A percentile compares a stretch with the other conserved stretches of the same genome.
Evolutionary conservation across 805 yeast genomes (phyloP).

Genomic region (Hanseniaspora thailandica): DNA sequence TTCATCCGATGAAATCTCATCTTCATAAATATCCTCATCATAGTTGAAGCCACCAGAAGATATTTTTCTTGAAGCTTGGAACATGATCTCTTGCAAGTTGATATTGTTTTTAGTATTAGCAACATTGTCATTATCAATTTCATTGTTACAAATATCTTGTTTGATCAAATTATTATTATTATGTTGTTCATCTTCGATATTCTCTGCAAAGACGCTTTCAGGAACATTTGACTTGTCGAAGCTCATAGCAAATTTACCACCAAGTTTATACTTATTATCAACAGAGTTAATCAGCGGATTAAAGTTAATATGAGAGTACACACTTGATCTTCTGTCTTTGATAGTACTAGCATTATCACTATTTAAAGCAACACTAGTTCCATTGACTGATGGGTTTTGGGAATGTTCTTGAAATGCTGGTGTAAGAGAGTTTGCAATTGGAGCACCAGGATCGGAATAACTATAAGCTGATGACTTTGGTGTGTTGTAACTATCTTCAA

Average conservation of each 20-base stretch:
- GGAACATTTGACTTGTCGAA: conserved; percentile 1
- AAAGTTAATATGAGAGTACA: conserved; percentile 72
- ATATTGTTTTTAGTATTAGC: conserved; percentile 16
- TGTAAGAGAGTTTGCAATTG: conserved; percentile 38
- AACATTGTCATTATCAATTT: not conserved
- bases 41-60: not conserved
- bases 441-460: conserved; percentile 77
- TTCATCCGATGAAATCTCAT: conserved; percentile 20
- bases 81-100: conserved; percentile 7
- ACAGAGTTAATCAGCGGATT: conserved; percentile 69
- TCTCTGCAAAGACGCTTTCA: conserved; percentile 18
- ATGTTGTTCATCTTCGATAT: conserved; percentile 14
- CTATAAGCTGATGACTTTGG: conserved; percentile 20
- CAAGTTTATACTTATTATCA: conserved; percentile 76
- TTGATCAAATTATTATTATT: conserved; percentile 10
- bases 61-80: conserved; percentile 5
- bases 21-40: conserved; percentile 10
- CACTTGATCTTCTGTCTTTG: conserved; percentile 41
- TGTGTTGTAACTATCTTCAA: not conserved
- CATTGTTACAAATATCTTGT: not conserved
- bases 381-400: not conserved
- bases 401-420: not conserved
- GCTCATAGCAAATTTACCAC: conserved; percentile 74
- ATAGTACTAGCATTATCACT: conserved; percentile 31
- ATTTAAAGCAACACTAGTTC: not conserved